Evolutionary conservation across 2,329 filamentous ascomycete species (phyloP).

Genomic region (Botrytis byssoidea): DNA sequence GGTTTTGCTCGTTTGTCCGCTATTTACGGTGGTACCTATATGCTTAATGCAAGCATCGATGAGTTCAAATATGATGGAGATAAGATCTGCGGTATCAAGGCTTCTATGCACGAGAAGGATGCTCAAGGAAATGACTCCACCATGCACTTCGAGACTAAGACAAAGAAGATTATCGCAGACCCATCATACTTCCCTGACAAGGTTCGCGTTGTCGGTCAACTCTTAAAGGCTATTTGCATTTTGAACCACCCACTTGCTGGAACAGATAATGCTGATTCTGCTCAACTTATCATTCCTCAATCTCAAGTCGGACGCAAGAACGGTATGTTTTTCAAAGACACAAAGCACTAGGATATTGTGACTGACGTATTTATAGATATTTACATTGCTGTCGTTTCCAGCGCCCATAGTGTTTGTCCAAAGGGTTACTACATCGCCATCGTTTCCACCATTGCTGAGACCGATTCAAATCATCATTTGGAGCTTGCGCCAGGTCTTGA

Average conservation of each 20-base stretch:
- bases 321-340: slow-evolving; percentile 51
- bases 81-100: slow-evolving; percentile 94
- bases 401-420: slow-evolving; percentile 95
- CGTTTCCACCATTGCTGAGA: slow-evolving; percentile 95
- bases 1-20: slow-evolving; percentile 95
- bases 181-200: slow-evolving; percentile 95
- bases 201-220: slow-evolving; percentile 80
- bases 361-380: slow-evolving; percentile 60
- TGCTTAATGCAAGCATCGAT: slow-evolving; percentile 94
- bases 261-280: slow-evolving; percentile 84
- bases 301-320: slow-evolving; percentile 96
- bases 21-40: slow-evolving; percentile 98
- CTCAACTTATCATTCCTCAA: slow-evolving; percentile 96
- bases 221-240: slow-evolving; percentile 96
- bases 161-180: slow-evolving; percentile 92
- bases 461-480: slow-evolving; percentile 86
- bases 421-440: slow-evolving; percentile 99
- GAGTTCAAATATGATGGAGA: slow-evolving; percentile 81
- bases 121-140: slow-evolving; percentile 52
- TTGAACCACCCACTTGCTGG: slow-evolving; percentile 91
- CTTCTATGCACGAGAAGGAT: slow-evolving; percentile 89
- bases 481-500: slow-evolving; percentile 92
- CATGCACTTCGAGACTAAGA: slow-evolving; percentile 95
- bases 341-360: slow-evolving; percentile 17
- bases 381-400: slow-evolving; percentile 94